Base-by-base conservation (phyloP, 306 rosid genomes). In the Spatholobus suberectus region DNA sequence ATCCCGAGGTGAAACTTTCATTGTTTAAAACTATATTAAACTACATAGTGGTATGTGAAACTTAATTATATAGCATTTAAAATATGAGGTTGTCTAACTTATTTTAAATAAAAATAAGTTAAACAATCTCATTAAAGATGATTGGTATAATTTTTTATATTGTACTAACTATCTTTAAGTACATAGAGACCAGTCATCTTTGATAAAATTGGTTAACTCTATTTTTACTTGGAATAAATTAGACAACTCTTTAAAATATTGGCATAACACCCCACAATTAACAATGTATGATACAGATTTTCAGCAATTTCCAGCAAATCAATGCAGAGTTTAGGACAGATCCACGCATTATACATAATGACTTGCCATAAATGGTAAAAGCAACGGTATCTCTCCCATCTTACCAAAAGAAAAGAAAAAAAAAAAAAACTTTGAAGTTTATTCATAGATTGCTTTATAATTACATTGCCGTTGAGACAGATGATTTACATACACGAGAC, bases 401-500 rank as follows among this genome's bases (percentile, higher is more conserved):
- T 35, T 78, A 54, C 41, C 20, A 18, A 32, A 57, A 34, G 2
- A 29, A 41, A 62, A 1, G 18, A 27, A 47, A 62, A 29, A 41
- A 62, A 1, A 23, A 27, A 47, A 62, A 75, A 80, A 68, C 2
- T 79, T 68, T 73, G 14, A 37, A 14, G 54, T 32, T 57, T 58
- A 74, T 54, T 68, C 41, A 46, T 5, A 46, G 29, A 41, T 29
- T 70, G 84, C 82, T 82, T 80, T 63, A 74, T 90, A 82, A 66
- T 54, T 84, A 59, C 37, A 80, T 70, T 59, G 81, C 66, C 75
- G 68, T 77, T 44, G 21, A 81, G 55, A 86, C 72, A 76, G 21
- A 43, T n/a, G 69, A 81, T 88, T 61, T 69, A 85, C 86, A 86
- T 55, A 38, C 80, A 74, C 74, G 82, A 85, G 43, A 70, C 32